Evolutionary conservation across 2,329 filamentous ascomycete species (phyloP).

Genomic region (Trichophaea hybrida): DNA sequence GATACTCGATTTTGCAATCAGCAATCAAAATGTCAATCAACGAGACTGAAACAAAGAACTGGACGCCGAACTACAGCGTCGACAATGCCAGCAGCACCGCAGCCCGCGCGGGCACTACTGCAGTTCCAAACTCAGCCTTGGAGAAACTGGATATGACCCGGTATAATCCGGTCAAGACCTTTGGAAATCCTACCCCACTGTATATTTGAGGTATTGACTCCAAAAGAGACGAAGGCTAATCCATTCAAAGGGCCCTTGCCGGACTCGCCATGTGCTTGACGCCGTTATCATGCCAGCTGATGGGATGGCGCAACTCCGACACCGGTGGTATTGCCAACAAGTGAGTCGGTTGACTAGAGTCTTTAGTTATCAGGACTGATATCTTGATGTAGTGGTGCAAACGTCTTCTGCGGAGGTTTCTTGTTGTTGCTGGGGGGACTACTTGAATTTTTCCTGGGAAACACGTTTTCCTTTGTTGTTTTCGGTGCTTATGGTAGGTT

Average conservation of each 20-base stretch:
- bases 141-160: conserved; percentile 45
- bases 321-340: conserved; percentile 37
- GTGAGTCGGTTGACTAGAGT: no score
- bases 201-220: neutral
- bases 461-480: conserved; percentile 46
- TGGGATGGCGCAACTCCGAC: conserved; percentile 43
- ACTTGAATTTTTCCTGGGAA: conserved; percentile 44
- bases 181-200: conserved; percentile 43
- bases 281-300: conserved; percentile 39
- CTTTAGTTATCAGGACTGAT: no score
- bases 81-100: neutral
- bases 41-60: no score
- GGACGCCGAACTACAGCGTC: neutral
- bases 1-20: no score
- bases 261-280: conserved; percentile 41
- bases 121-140: conserved; percentile 46
- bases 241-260: neutral
- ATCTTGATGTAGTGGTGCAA: conserved; percentile 29
- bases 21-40: no score
- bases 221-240: neutral
- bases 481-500: conserved; percentile 38
- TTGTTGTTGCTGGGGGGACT: conserved; percentile 40
- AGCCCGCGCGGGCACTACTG: neutral
- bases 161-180: conserved; percentile 42
- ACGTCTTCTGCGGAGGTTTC: conserved; percentile 42